These are phyloP conservation scores for Corynascus novoguineensis DNA, from an alignment of 495 filamentous ascomycete genomes.

Conservation along the genomic window DNA sequence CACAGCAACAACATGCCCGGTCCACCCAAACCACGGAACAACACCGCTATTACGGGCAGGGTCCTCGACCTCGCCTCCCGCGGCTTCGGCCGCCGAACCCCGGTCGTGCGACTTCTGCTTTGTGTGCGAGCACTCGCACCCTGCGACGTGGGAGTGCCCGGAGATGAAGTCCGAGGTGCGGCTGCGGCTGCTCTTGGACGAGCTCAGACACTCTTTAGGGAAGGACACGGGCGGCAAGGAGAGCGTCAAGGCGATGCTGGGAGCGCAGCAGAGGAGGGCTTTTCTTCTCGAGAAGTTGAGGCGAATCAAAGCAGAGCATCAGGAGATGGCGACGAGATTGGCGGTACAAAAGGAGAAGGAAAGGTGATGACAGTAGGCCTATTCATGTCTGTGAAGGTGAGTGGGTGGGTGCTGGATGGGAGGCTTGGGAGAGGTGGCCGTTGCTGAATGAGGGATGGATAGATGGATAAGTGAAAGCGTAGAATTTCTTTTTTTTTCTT, in stretches of 20 bases:
- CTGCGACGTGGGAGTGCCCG: slow-evolving; percentile 24
- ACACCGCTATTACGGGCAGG: neutral
- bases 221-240: neutral
- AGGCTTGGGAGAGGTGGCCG: too few species aligned
- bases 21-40: neutral
- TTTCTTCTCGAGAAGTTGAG: slow-evolving; percentile 16
- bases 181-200: slow-evolving; percentile 25
- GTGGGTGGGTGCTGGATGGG: too few species aligned
- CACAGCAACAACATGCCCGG: neutral
- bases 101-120: slow-evolving; percentile 22
- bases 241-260: neutral
- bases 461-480: too few species aligned
- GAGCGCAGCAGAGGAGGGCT: neutral
- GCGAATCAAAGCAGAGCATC: neutral
- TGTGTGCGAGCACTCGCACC: slow-evolving; percentile 31
- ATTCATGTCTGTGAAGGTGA: too few species aligned
- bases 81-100: neutral
- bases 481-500: too few species aligned
- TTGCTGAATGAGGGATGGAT: too few species aligned
- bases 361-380: neutral
- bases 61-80: neutral
- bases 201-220: slow-evolving; percentile 4
- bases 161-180: slow-evolving; percentile 29
- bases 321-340: neutral
- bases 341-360: neutral